Evolutionary conservation across 176 grass and related monocot genomes (phyloP).

Genomic region (Oryza brachyantha): DNA sequence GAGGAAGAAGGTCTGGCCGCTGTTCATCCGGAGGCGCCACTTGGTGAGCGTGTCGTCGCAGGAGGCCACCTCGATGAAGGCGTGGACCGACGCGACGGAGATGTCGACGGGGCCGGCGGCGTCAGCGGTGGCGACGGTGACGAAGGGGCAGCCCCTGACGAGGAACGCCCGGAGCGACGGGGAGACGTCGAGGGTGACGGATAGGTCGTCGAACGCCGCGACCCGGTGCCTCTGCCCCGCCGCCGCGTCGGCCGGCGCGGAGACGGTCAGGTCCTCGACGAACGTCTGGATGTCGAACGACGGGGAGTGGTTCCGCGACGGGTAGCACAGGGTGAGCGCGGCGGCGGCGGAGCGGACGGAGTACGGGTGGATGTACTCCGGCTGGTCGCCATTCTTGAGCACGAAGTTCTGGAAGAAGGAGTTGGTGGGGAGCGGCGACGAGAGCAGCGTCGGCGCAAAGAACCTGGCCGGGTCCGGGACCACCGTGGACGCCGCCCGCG

Average conservation of each 20-base stretch:
- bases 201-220: conserved; percentile 78
- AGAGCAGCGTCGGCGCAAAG: conserved; percentile 68
- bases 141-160: conserved; percentile 75
- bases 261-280: conserved; percentile 78
- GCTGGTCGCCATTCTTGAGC: conserved; percentile 94
- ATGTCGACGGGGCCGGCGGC: conserved; percentile 34
- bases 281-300: conserved; percentile 77
- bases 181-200: conserved; percentile 81
- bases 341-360: conserved; percentile 50
- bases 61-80: conserved; percentile 54
- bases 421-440: conserved; percentile 85
- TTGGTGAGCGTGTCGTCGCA: conserved; percentile 56
- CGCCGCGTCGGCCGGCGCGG: conserved; percentile 32
- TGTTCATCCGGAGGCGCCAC: conserved; percentile 75
- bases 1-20: conserved; percentile 82
- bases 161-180: conserved; percentile 69
- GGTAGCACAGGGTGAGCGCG: conserved; percentile 69
- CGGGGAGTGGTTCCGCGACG: conserved; percentile 54
- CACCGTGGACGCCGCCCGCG: conserved; percentile 62
- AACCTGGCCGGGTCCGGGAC: conserved; percentile 74
- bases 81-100: conserved; percentile 71
- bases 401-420: conserved; percentile 94
- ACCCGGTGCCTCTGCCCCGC: conserved; percentile 34
- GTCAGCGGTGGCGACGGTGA: conserved; percentile 59
- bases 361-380: conserved; percentile 97